Conservation (phyloP, 176 grass and related monocot genomes). For the Aechmea fasciata region DNA sequence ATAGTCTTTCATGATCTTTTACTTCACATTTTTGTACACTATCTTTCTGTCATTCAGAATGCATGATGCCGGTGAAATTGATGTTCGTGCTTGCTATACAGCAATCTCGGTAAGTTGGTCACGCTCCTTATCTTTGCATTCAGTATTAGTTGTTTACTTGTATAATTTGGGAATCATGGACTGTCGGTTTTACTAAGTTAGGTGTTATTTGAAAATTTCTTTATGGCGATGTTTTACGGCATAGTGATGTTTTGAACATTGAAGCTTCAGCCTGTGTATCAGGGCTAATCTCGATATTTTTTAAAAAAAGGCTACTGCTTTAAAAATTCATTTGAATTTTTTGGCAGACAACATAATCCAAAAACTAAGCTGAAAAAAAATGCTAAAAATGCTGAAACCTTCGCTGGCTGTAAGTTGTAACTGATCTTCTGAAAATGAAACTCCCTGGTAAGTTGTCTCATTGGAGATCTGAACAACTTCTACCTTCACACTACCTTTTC, state of each 20-base stretch:
- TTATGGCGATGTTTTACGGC: background rate
- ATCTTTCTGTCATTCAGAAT: constrained; percentile 42
- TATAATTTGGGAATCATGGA: background rate
- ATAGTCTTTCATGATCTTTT: background rate
- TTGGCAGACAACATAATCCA: too few species aligned
- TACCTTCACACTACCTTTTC: too few species aligned
- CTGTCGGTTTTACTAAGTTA: background rate
- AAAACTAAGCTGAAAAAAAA: too few species aligned
- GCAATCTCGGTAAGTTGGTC: constrained; percentile 64
- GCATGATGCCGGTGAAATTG: constrained; percentile 86
- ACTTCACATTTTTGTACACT: background rate
- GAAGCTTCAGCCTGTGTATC: too few species aligned
- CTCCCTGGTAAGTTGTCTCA: too few species aligned
- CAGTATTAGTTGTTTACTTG: background rate
- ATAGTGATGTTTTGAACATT: background rate
- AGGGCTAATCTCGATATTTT: too few species aligned
- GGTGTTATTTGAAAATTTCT: background rate
- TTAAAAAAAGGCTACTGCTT: too few species aligned
- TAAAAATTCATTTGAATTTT: too few species aligned
- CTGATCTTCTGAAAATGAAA: too few species aligned
- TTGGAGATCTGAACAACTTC: too few species aligned
- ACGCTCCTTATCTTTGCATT: background rate
- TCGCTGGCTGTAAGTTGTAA: too few species aligned
- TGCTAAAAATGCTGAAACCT: too few species aligned
- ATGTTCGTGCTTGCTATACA: constrained; percentile 86